Conservation (phyloP, 306 rosid genomes). For the Herpetospermum pedunculosum region DNA sequence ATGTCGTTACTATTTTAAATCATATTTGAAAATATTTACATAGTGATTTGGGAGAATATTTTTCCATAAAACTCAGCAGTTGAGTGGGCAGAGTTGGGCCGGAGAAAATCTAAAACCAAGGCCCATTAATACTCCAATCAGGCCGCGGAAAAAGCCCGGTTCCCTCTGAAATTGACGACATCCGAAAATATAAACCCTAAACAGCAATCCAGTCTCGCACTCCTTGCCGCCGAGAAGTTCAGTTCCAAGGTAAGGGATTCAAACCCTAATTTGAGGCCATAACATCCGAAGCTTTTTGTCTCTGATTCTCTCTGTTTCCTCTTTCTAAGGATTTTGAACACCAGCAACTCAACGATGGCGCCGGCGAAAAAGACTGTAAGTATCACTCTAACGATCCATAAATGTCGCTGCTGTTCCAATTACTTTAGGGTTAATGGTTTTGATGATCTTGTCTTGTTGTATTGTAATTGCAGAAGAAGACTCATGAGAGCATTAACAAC, state of each 20-base stretch:
- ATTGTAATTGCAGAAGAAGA: conserved; percentile 30
- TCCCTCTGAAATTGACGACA: neutral
- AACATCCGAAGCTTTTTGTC: neutral
- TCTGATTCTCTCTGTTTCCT: neutral
- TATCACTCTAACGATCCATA: neutral
- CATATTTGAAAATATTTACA: too few species aligned
- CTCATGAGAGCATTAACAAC: conserved; percentile 33
- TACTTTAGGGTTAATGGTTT: neutral
- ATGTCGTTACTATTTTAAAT: too few species aligned
- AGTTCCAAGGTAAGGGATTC: neutral
- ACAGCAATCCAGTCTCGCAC: neutral
- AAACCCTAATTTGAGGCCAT: neutral
- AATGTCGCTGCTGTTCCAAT: neutral
- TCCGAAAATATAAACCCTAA: neutral
- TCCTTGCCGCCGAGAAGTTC: neutral
- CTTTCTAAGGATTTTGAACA: neutral
- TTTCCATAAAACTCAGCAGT: too few species aligned
- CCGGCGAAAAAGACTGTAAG: conserved; percentile 20
- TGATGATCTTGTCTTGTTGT: neutral
- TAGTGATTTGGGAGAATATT: too few species aligned
- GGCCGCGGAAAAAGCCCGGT: neutral
- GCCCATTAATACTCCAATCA: neutral
- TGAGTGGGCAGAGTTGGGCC: too few species aligned
- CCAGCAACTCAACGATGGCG: conserved; percentile 14
- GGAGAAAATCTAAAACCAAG: too few species aligned